Evolutionary conservation across 2,329 filamentous ascomycete genomes (phyloP).

Genomic region (Trichoderma afroharzianum): DNA sequence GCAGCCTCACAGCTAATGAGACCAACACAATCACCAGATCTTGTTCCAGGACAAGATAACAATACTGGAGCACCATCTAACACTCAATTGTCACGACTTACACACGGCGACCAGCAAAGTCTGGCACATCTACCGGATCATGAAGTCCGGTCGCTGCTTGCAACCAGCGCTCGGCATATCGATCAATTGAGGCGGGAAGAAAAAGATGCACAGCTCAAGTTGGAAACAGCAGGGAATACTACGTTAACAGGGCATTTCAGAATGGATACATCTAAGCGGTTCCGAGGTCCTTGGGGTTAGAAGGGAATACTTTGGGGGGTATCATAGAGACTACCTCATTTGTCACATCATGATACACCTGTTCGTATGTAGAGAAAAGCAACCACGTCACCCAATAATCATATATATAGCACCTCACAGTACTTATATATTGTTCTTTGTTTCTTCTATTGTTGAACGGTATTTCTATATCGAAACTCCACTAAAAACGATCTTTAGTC

Average conservation of each 20-base stretch:
- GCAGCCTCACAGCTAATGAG: background rate
- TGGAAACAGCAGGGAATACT: constrained; percentile 19
- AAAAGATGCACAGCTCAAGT: constrained; percentile 17
- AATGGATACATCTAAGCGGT: constrained; percentile 16
- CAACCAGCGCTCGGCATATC: constrained; percentile 17
- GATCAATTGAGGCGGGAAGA: constrained; percentile 18
- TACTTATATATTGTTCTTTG: too few relatives aligned
- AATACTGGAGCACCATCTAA: background rate
- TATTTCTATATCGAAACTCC: too few relatives aligned
- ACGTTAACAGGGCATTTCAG: constrained; percentile 22
- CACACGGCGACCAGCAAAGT: constrained; percentile 20
- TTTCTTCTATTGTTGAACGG: too few relatives aligned
- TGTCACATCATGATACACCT: too few relatives aligned
- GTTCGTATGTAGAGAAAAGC: too few relatives aligned
- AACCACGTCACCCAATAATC: too few relatives aligned
- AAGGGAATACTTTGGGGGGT: too few relatives aligned
- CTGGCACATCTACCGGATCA: constrained; percentile 21
- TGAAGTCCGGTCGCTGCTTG: constrained; percentile 22
- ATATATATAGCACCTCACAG: too few relatives aligned
- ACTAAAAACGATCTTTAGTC: too few relatives aligned
- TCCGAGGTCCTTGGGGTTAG: constrained; percentile 18
- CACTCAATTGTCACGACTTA: constrained; percentile 20
- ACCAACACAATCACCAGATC: background rate
- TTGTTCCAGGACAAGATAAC: background rate
- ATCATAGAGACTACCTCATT: too few relatives aligned